Conservation (phyloP, 805 yeast species). For the Candida khao-thaluensis region DNA sequence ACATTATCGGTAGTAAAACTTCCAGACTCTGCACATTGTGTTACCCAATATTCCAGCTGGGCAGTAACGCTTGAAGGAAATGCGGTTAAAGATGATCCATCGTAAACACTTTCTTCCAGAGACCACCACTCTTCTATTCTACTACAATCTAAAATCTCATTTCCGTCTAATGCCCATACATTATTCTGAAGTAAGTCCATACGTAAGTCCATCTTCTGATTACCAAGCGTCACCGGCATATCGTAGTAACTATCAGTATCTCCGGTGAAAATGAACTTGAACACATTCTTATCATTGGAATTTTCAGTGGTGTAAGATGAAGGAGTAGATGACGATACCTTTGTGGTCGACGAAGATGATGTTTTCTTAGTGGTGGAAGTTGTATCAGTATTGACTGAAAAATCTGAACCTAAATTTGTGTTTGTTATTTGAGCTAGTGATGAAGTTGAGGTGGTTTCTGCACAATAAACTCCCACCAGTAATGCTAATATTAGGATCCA, state of each 20-base stretch:
- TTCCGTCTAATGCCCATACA: slow-evolving; percentile 35
- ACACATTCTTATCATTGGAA: slow-evolving; percentile 8
- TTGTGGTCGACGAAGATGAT: neutral
- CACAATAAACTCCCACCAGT: too few species aligned
- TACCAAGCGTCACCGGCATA: slow-evolving; percentile 14
- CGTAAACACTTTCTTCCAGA: slow-evolving; percentile 12
- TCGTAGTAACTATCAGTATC: slow-evolving; percentile 10
- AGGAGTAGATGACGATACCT: neutral
- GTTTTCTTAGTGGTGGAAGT: slow-evolving; percentile 3
- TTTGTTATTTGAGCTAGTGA: slow-evolving; percentile 14
- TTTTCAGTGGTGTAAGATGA: slow-evolving; percentile 12
- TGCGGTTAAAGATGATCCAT: slow-evolving; percentile 6
- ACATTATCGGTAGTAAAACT: slow-evolving; percentile 13
- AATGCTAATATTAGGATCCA: neutral
- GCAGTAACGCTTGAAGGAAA: slow-evolving; percentile 19
- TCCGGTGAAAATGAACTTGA: slow-evolving; percentile 14
- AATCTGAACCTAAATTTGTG: slow-evolving; percentile 16
- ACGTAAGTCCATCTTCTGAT: slow-evolving; percentile 20
- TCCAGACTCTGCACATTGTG: slow-evolving; percentile 31
- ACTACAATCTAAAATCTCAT: slow-evolving; percentile 24
- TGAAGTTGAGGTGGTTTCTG: neutral
- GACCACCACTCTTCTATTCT: slow-evolving; percentile 21
- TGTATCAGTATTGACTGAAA: slow-evolving; percentile 14
- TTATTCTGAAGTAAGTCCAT: slow-evolving; percentile 39
- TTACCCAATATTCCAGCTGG: slow-evolving; percentile 21